A percentile compares a stretch with the other conserved stretches of the same genome.
Conservation (phyloP, 805 yeast genomes). For the Starmerella kuoi region DNA sequence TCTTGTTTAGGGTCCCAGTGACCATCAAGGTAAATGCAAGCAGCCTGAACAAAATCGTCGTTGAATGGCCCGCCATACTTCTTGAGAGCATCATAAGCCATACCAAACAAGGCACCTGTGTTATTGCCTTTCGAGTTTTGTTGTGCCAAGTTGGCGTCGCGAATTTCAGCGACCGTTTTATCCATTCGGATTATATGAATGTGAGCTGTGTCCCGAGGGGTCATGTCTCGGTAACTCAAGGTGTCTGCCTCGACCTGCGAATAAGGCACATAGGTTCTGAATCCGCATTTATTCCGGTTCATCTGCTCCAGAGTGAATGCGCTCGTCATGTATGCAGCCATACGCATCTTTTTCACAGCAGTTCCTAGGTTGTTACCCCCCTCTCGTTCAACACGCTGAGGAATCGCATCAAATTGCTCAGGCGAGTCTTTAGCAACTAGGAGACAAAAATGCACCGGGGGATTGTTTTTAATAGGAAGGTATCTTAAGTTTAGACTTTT, state of each 20-base stretch:
- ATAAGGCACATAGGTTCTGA: constrained; percentile 60
- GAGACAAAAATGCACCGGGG: constrained; percentile 71
- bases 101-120: constrained; percentile 63
- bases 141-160: constrained; percentile 74
- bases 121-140: constrained; percentile 64
- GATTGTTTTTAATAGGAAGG: constrained; percentile 47
- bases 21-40: constrained; percentile 73
- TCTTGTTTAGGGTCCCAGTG: constrained; percentile 58
- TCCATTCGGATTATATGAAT: constrained; percentile 65
- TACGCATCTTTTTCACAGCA: constrained; percentile 61
- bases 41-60: constrained; percentile 53
- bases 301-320: constrained; percentile 87
- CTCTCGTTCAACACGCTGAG: constrained; percentile 32
- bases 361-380: constrained; percentile 49
- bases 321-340: constrained; percentile 80
- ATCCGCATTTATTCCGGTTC: constrained; percentile 64
- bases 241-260: constrained; percentile 53
- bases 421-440: constrained; percentile 68
- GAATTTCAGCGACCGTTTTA: constrained; percentile 54
- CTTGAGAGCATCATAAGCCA: constrained; percentile 63
- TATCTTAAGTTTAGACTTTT: constrained; percentile 35
- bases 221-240: constrained; percentile 35
- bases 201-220: constrained; percentile 48
- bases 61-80: constrained; percentile 45
- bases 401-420: constrained; percentile 57